Conservation (phyloP, 2,329 filamentous ascomycete genomes). For the Teratosphaeria pseudoeucalypti region DNA sequence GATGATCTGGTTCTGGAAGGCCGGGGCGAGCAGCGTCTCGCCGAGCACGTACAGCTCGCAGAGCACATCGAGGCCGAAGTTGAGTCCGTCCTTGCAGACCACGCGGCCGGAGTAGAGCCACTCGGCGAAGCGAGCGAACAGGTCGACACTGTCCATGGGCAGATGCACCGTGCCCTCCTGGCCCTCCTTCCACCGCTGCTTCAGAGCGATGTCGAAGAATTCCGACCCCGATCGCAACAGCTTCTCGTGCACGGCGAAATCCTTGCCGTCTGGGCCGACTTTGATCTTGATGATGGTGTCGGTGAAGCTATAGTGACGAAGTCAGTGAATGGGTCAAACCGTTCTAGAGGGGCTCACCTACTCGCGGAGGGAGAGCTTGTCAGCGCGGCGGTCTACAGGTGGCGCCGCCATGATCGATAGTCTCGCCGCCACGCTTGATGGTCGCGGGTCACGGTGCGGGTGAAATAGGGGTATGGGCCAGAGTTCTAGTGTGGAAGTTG, state of each 20-base stretch:
- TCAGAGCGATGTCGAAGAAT: conserved; percentile 8
- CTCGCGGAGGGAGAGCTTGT: background rate
- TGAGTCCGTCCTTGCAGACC: background rate
- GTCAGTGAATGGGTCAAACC: too few relatives aligned
- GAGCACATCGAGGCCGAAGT: too few relatives aligned
- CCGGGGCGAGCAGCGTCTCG: background rate
- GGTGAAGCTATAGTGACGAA: background rate
- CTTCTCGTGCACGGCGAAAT: background rate
- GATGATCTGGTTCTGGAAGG: background rate
- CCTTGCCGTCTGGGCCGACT: background rate
- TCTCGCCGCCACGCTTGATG: too few relatives aligned
- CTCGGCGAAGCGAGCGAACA: conserved; percentile 6
- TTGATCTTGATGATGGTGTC: background rate
- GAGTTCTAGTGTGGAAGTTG: too few relatives aligned
- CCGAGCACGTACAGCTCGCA: background rate
- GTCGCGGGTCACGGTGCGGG: too few relatives aligned
- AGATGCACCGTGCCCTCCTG: background rate
- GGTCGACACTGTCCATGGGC: background rate
- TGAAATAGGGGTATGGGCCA: too few relatives aligned
- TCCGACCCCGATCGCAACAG: background rate
- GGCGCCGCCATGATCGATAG: background rate
- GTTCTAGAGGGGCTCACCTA: background rate
- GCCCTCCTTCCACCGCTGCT: conserved; percentile 6
- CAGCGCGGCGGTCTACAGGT: background rate
- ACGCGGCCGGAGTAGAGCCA: conserved; percentile 6